Evolutionary conservation across 352 stramenopile species (phyloP), one percentile per base, ranked within the genome.

Genomic region (Globisporangium lucens): DNA sequence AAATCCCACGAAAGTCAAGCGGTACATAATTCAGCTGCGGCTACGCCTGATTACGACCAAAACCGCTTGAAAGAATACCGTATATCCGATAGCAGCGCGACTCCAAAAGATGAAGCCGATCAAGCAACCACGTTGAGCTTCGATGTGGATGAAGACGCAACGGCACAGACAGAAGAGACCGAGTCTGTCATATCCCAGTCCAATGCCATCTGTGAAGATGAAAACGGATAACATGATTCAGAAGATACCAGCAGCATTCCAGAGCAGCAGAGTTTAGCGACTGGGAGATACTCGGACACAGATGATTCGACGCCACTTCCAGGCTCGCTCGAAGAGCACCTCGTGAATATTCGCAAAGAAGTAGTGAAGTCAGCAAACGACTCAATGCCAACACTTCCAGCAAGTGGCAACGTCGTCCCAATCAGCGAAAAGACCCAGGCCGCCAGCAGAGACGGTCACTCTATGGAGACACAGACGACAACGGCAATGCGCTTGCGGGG

Each of bases 281-380:
- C 17, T 12, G 17, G 17, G 20, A 46, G 15, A 7, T 5, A 46
- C 29, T 13, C 4, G 2, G 2, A 6, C 12, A 15, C 4, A 6
- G 46, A 2, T n/a, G 33, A 22, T 12, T 10, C 9, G 30, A 10
- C 20, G 4, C 30, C 29, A 41, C 4, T 43, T 43, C 5, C 8
- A 8, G 56, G 52, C 8, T 24, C 64, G 12, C 41, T 69, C 33
- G 64, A 65, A 3, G 64, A 56, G 10, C 27, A 60, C 22, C 49
- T 69, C 22, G 4, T 17, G 15, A 46, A 38, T 6, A 43, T 65
- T 35, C 64, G 56, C 22, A 22, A 52, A 22, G 35, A 29, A 43
- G 46, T 10, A 13, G 22, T 27, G 17, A 17, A 46, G 27, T 43
- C 53, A 20, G 33, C 24, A 30, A 10, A 33, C 6, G 36, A 33